Evolutionary conservation across 306 rosid genomes (phyloP).

Genomic region (Heteromeles arbutifolia): DNA sequence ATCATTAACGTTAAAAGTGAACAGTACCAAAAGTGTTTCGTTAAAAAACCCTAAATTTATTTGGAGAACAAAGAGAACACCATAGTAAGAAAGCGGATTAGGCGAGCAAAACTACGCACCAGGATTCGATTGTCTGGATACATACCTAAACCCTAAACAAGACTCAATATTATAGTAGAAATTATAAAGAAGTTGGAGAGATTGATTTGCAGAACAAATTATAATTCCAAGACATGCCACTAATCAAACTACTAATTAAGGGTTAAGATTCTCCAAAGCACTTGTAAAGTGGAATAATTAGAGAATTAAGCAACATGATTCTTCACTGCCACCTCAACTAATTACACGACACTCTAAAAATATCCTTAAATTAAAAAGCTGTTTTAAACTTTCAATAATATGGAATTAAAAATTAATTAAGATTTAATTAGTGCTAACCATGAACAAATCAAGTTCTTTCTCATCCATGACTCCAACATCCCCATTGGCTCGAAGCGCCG

Average conservation of each 20-base stretch:
- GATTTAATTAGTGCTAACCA: constrained; percentile 32
- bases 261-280: constrained; percentile 44
- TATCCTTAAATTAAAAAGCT: not conserved
- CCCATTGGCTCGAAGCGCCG: constrained; percentile 23
- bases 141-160: not conserved
- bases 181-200: constrained; percentile 8
- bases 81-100: too few species aligned
- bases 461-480: constrained; percentile 28
- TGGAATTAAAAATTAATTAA: not conserved
- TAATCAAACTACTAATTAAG: constrained; percentile 21
- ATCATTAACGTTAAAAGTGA: too few species aligned
- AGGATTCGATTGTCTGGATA: too few species aligned
- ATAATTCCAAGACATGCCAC: constrained; percentile 18
- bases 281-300: constrained; percentile 19
- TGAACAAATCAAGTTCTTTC: constrained; percentile 76
- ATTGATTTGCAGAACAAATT: constrained; percentile 22
- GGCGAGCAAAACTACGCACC: too few species aligned
- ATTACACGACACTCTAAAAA: constrained; percentile 15
- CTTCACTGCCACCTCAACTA: constrained; percentile 18
- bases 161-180: not conserved
- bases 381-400: not conserved
- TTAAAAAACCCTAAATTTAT: too few species aligned
- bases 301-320: constrained; percentile 24
- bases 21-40: too few species aligned
- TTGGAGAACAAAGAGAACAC: too few species aligned